Conservation (phyloP, 257 asterid species). For the Solanum tarapatanum region DNA sequence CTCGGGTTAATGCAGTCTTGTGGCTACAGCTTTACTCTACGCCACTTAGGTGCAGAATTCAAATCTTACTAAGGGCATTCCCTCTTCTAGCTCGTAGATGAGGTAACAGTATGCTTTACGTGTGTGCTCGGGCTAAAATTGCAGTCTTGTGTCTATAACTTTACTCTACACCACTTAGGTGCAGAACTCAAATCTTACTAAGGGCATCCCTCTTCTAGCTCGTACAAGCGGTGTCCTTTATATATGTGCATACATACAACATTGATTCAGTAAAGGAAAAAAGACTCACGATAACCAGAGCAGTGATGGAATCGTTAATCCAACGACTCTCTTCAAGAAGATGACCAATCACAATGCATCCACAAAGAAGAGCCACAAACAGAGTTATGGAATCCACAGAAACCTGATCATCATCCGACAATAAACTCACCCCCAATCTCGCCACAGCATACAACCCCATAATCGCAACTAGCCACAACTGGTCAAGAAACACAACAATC, state of each 20-base stretch:
- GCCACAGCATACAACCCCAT: not conserved
- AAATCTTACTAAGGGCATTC: not conserved
- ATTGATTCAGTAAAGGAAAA: not conserved
- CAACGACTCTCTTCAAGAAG: constrained; percentile 45
- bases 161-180: not conserved
- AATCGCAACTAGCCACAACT: not conserved
- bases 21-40: not conserved
- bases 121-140: not conserved
- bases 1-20: not conserved
- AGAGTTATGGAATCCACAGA: constrained; percentile 25
- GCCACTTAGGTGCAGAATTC: not conserved
- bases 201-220: too few species aligned
- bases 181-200: not conserved
- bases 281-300: constrained; percentile 46
- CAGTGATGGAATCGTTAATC: constrained; percentile 50
- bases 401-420: not conserved
- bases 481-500: not conserved
- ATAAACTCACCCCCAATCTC: not conserved
- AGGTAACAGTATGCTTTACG: not conserved
- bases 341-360: constrained; percentile 54
- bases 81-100: not conserved
- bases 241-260: not conserved
- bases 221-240: not conserved
- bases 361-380: constrained; percentile 48
- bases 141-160: not conserved